These are phyloP conservation scores for Hibiscus trionum DNA, from an alignment of 345 rosid genomes.

Conservation along the genomic window DNA sequence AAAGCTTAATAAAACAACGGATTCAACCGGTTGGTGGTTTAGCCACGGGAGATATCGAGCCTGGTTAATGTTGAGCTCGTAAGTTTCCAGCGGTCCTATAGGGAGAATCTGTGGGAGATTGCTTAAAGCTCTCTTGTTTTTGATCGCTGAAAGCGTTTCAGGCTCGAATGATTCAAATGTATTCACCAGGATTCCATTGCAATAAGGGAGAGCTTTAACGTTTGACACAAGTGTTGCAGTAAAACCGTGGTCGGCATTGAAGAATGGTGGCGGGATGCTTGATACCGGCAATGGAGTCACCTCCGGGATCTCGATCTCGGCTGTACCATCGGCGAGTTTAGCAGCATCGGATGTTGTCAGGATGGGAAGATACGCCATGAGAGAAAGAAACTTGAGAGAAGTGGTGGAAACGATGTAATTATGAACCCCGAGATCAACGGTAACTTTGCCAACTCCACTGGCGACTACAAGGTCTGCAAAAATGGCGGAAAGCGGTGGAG, in stretches of 20 bases:
- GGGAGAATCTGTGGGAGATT: conserved; percentile 7
- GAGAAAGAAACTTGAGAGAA: conserved; percentile 23
- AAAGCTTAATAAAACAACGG: conserved; percentile 40
- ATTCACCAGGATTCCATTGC: conserved; percentile 30
- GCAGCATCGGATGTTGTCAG: conserved; percentile 2
- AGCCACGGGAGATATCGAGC: conserved; percentile 26
- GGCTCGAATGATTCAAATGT: conserved; percentile 31
- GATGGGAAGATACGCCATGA: conserved; percentile 7
- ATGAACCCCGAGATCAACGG: conserved; percentile 21
- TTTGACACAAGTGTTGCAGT: neutral
- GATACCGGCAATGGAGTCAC: conserved; percentile 24
- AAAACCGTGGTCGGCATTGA: conserved; percentile 12
- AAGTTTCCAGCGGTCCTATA: conserved; percentile 30
- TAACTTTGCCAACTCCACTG: conserved; percentile 13
- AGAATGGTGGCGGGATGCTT: conserved; percentile 29
- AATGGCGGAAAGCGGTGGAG: conserved; percentile 26
- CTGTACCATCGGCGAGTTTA: neutral
- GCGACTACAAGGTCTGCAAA: conserved; percentile 20
- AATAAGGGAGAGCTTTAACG: conserved; percentile 3
- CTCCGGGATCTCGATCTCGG: conserved; percentile 25
- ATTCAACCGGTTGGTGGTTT: conserved; percentile 24
- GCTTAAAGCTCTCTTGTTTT: conserved; percentile 5
- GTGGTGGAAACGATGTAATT: conserved; percentile 24
- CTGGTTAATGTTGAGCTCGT: conserved; percentile 15
- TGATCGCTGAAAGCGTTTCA: conserved; percentile 19